Conservation (phyloP, 139 green algal species). For the Tetradesmus obliquus region DNA sequence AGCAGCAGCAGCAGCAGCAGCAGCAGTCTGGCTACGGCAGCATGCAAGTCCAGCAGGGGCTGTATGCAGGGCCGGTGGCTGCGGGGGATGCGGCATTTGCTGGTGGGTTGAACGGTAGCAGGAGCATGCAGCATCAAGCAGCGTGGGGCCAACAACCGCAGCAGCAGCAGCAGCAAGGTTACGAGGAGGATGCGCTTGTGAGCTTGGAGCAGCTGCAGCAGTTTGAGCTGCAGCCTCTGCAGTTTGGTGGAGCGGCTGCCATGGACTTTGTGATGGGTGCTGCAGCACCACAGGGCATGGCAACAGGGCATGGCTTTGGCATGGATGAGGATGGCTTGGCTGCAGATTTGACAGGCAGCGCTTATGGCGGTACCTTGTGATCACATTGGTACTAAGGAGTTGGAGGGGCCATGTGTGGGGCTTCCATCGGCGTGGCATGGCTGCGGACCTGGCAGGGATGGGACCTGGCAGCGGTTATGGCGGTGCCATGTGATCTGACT, state of each 20-base stretch:
- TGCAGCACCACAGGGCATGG: neutral
- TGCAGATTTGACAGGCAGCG: no score
- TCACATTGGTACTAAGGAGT: no score
- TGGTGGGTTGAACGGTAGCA: neutral
- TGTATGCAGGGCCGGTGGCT: neutral
- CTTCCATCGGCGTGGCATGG: no score
- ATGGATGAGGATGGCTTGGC: neutral
- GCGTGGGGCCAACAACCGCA: neutral
- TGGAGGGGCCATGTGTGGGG: no score
- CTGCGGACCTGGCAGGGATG: no score
- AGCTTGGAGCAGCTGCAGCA: neutral
- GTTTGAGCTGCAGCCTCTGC: neutral
- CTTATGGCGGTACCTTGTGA: no score
- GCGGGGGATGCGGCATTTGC: no score
- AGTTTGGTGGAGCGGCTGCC: neutral
- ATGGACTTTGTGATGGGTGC: neutral
- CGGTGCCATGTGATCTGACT: no score
- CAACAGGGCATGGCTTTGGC: neutral
- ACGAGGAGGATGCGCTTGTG: neutral
- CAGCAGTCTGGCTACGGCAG: neutral
- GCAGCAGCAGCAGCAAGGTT: neutral
- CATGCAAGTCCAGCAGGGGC: neutral
- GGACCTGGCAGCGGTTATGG: no score
- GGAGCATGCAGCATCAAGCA: neutral
- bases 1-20: no score